Evolutionary conservation across 495 filamentous ascomycete species (phyloP).

Genomic region (Astrothelium subdiscretum): DNA sequence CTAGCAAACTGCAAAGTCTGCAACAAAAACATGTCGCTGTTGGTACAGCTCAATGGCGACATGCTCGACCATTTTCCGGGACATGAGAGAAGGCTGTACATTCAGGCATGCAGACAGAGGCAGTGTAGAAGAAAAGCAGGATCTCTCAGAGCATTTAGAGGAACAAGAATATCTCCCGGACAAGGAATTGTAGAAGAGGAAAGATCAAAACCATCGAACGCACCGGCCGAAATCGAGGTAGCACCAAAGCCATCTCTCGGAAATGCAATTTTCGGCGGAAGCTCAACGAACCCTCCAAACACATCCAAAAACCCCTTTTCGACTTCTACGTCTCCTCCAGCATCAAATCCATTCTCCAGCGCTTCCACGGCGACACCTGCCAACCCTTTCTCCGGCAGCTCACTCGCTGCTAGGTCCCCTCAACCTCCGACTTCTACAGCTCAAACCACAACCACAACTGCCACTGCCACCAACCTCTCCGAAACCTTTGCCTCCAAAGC

Average conservation of each 20-base stretch:
- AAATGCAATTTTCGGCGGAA: conserved; percentile 17
- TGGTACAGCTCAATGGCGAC: conserved; percentile 86
- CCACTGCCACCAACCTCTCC: conserved; percentile 33
- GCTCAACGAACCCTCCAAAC: background rate
- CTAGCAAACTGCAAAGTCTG: conserved; percentile 84
- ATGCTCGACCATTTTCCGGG: conserved; percentile 73
- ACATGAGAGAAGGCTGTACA: conserved; percentile 76
- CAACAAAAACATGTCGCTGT: conserved; percentile 67
- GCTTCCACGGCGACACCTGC: background rate
- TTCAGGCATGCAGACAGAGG: conserved; percentile 69
- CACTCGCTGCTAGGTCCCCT: background rate
- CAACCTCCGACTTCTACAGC: background rate
- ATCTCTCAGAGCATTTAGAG: conserved; percentile 60
- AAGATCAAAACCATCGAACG: conserved; percentile 16
- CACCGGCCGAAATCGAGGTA: conserved; percentile 16
- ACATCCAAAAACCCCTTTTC: conserved; percentile 15
- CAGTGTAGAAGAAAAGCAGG: conserved; percentile 75
- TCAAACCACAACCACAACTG: no score
- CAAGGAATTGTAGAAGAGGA: conserved; percentile 5
- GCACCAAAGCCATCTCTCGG: conserved; percentile 23
- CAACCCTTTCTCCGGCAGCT: conserved; percentile 13
- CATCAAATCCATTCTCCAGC: background rate
- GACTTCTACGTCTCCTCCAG: conserved; percentile 3
- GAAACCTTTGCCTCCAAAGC: conserved; percentile 64
- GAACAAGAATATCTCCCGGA: conserved; percentile 39